Evolutionary conservation across 2,329 filamentous ascomycete genomes (phyloP).

Genomic region (Aspergillus calidoustus): DNA sequence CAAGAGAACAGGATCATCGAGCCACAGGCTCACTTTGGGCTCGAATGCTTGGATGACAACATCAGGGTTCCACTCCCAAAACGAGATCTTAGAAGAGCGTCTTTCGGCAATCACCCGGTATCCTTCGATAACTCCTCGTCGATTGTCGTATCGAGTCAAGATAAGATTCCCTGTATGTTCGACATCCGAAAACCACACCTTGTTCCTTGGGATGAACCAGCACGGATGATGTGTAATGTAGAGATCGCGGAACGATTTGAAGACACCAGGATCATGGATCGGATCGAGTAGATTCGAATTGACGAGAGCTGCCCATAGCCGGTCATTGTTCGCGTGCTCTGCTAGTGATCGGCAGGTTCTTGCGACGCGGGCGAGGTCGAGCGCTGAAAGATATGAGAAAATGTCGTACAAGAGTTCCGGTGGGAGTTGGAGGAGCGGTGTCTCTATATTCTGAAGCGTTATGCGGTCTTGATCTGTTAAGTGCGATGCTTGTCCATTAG

Average conservation of each 20-base stretch:
- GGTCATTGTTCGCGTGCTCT: constrained; percentile 65
- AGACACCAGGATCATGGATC: constrained; percentile 62
- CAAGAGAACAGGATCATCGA: constrained; percentile 73
- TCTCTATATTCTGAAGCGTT: constrained; percentile 6
- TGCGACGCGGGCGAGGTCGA: constrained; percentile 65
- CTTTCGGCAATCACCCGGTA: constrained; percentile 74
- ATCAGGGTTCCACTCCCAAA: constrained; percentile 68
- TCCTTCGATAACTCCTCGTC: constrained; percentile 76
- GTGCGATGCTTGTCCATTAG: constrained; percentile 6
- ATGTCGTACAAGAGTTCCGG: constrained; percentile 76
- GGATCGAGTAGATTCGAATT: constrained; percentile 67
- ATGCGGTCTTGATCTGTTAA: constrained; percentile 7
- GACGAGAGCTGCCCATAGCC: constrained; percentile 73
- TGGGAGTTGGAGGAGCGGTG: constrained; percentile 59
- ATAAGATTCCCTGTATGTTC: constrained; percentile 75
- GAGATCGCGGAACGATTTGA: constrained; percentile 69
- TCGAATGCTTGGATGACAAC: constrained; percentile 75
- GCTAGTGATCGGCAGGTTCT: constrained; percentile 66
- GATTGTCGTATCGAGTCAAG: constrained; percentile 74
- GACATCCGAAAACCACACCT: constrained; percentile 83
- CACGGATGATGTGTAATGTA: constrained; percentile 75
- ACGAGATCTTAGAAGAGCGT: constrained; percentile 57
- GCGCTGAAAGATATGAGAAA: constrained; percentile 66
- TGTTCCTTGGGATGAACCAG: constrained; percentile 82
- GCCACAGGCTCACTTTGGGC: constrained; percentile 71